These are phyloP conservation scores for Cucurbita maxima DNA, from an alignment of 306 rosid species.

Conservation along the genomic window DNA sequence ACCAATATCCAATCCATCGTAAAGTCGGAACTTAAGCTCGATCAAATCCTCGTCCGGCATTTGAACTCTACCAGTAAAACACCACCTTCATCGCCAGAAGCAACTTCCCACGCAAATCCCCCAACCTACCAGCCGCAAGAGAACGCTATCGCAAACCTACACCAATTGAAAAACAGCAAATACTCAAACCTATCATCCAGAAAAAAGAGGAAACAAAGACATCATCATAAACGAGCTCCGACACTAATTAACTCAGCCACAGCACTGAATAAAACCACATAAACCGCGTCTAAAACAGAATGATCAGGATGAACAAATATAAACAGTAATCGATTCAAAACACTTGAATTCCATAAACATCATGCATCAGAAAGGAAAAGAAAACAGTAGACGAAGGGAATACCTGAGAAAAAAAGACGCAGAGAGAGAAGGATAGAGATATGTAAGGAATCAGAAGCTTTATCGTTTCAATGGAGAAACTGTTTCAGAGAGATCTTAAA, in stretches of 20 bases:
- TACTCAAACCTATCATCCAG: not conserved
- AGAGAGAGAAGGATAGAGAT: not conserved
- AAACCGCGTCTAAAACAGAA: not conserved
- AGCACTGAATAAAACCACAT: not conserved
- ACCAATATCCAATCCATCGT: conserved; percentile 83
- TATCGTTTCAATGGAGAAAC: not conserved
- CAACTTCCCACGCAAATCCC: not conserved
- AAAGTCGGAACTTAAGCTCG: conserved; percentile 82
- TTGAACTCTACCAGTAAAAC: conserved; percentile 21
- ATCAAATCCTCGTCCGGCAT: conserved; percentile 82
- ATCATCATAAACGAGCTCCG: not conserved
- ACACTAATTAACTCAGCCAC: not conserved
- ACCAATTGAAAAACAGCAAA: not conserved
- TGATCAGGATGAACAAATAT: not conserved
- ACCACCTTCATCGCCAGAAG: not conserved
- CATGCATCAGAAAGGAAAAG: not conserved
- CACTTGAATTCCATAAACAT: not conserved
- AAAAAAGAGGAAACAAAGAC: not conserved
- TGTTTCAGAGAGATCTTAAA: not conserved
- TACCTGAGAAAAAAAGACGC: not conserved
- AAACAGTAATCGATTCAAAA: not conserved
- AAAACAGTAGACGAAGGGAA: not conserved
- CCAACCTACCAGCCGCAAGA: not conserved
- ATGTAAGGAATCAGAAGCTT: not conserved
- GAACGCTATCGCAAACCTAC: not conserved